Base-by-base conservation (phyloP, 2,329 filamentous ascomycete species). In the Parafenestella ontariensis region DNA sequence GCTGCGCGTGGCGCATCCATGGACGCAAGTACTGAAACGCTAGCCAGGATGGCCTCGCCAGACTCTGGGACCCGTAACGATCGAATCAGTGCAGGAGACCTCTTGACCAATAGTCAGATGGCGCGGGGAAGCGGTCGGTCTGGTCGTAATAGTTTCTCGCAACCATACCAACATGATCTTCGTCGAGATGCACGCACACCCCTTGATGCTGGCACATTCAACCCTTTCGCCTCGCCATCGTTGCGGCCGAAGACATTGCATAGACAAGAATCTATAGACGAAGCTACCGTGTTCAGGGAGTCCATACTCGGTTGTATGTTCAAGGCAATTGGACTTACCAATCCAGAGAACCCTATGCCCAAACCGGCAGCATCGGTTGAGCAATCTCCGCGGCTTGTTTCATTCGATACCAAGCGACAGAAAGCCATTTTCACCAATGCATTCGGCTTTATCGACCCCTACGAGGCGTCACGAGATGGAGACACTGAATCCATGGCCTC, bases 291-390 rank as follows among this genome's bases (percentile, higher is more conserved):
- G 6, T 98, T 99, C 75, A 85, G 96, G 36, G 88, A 92, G 54
- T 96, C 92, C 0, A 92, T 99, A 15, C 79, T 98, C 20, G 92
- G 96, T 64, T 98, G 95, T 71, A 96, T 99, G 79, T 94, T 96
- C 77, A 97, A 94, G 71, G 90, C 92, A 0, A 89, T 99, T 56
- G 95, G 95, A 0, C 79, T 99, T 51, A 89, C 88, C 18, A 86
- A 87, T 28, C 84, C 83, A 3, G 87, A 87, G 31, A 85, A 88
- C 53, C 82, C 84, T 0, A 81, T 89, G 0, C 84, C 85, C 43
- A 90, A 89, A 63, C 59, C 64, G 42, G 79, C 85, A 0, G 79
- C 83, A 0, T 97, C 95, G 0, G 87, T 88, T 0, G 93, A 97
- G 62, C 89, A 87, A 8, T 98, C 95, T 1, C 95, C 95, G 2